Evolutionary conservation across 441 rosid species (phyloP), one percentile per base, ranked within the genome.

Genomic region (Capsella rubella): DNA sequence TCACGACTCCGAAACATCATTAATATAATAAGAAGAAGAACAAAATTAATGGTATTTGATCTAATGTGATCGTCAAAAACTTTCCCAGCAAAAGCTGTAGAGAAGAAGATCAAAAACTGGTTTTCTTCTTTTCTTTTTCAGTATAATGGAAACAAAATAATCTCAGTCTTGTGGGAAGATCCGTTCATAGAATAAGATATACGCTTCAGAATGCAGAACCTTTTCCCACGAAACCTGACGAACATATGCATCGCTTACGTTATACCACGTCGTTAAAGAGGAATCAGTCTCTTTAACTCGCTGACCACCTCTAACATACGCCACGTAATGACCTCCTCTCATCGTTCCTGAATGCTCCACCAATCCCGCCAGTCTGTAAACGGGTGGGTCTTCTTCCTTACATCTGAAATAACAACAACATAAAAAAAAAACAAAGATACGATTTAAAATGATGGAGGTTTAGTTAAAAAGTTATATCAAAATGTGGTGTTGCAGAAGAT

Each of bases 311-410:
- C 81, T 73, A 14, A 78, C 78, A 61, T 78, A 78, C n/a, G 81
- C 81, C 59, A 78, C 81, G 49, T 78, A 78, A 6, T 78, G 81
- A 54, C 81, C 99, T 50, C 93, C 84, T 79, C 95, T 87, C 97
- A 95, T 95, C 31, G 92, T 82, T 75, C 99, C 98, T 56, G 51
- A 73, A 82, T 95, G 99, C 85, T 93, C 99, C 72, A 95, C 98
- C 40, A 91, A 85, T 21, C 98, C 99, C 15, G 75, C 74, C 53
- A 93, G 82, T 28, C 86, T 85, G 69, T 93, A 95, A 8, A 79
- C 63, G n/a, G 79, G 77, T 21, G 77, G 46, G 49, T 75, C 85
- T 51, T 31, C 69, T 65, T 83, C 78, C 3, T 2, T 50, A 18
- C 83, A 72, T 75, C 98, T 89, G 83, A 64, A 54, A 54, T 52